phyloP scores from a whole-genome alignment of 1,139 yeast species.

The Oligophagozyma castellii region DNA sequence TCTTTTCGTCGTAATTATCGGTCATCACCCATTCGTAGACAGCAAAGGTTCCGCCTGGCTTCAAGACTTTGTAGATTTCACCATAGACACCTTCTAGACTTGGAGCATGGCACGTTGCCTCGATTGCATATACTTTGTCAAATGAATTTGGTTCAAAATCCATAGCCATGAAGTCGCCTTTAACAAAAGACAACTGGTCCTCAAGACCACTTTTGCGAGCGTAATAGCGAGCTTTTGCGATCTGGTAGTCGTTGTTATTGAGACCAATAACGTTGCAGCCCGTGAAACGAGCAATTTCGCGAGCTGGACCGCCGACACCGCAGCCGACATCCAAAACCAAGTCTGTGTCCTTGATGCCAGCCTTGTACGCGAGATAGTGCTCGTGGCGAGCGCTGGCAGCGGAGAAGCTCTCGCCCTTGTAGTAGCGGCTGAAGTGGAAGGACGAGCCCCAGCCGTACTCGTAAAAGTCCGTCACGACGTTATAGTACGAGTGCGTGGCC shows the following conservation, averaged over 20 bases:
- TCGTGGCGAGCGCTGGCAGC: slow-evolving; percentile 98
- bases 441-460: slow-evolving; percentile 99
- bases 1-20: slow-evolving; percentile 74
- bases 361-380: slow-evolving; percentile 82
- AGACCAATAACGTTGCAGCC: slow-evolving; percentile 79
- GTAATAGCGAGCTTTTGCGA: slow-evolving; percentile 78
- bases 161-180: slow-evolving; percentile 99
- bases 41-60: slow-evolving; percentile 96
- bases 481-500: slow-evolving; percentile 90
- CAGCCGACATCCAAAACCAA: slow-evolving; percentile 95
- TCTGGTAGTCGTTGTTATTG: slow-evolving; percentile 95
- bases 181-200: slow-evolving; percentile 70
- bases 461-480: slow-evolving; percentile 89
- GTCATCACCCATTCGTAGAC: slow-evolving; percentile 99
- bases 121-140: slow-evolving; percentile 96
- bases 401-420: slow-evolving; percentile 82
- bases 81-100: slow-evolving; percentile 90
- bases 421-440: slow-evolving; percentile 94
- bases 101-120: slow-evolving; percentile 98
- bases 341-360: slow-evolving; percentile 67
- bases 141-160: slow-evolving; percentile 81
- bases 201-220: slow-evolving; percentile 54
- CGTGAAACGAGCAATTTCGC: slow-evolving; percentile 86
- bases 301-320: slow-evolving; percentile 99
- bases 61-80: slow-evolving; percentile 87